Evolutionary conservation across 768 basidiomycete species (phyloP).

Genomic region (Phaeotremella skinneri): DNA sequence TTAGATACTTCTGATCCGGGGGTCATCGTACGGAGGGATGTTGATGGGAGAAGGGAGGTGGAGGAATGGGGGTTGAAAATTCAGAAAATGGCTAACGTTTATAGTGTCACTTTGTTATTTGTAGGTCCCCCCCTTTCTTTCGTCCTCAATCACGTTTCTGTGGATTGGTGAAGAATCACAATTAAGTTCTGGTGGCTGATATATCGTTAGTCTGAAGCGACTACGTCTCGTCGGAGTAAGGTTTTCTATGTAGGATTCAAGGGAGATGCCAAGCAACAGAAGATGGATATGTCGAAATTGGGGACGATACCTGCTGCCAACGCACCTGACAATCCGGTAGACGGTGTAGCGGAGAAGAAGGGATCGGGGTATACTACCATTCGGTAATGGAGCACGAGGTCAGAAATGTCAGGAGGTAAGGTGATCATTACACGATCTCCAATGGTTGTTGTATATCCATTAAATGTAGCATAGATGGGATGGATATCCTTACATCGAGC

Average conservation of each 20-base stretch:
- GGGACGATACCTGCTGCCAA: constrained; percentile 73
- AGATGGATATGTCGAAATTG: constrained; percentile 56
- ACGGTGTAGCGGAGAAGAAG: constrained; percentile 49
- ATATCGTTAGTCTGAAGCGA: constrained; percentile 34
- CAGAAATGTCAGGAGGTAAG: neutral
- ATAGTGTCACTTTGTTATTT: constrained; percentile 45
- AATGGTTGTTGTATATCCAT: neutral
- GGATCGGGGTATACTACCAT: constrained; percentile 50
- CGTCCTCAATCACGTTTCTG: neutral
- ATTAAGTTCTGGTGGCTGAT: neutral
- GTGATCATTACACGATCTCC: too few relatives aligned
- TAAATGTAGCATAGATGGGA: neutral
- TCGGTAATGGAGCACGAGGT: constrained; percentile 23
- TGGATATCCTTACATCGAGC: too few relatives aligned
- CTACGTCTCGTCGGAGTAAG: constrained; percentile 21
- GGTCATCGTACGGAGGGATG: neutral
- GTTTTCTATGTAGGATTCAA: constrained; percentile 46
- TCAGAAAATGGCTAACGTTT: constrained; percentile 49
- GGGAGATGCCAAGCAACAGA: constrained; percentile 38
- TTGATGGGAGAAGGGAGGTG: too few relatives aligned
- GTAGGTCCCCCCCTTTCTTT: constrained; percentile 25
- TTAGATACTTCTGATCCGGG: constrained; percentile 31
- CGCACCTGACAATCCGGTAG: constrained; percentile 64
- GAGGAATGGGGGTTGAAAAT: constrained; percentile 52
- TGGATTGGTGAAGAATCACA: neutral